Percentiles rank a stretch among this genome's conserved stretches.
phyloP scores from a whole-genome alignment of 305 asterid species.

The Fraxinus ornus region DNA sequence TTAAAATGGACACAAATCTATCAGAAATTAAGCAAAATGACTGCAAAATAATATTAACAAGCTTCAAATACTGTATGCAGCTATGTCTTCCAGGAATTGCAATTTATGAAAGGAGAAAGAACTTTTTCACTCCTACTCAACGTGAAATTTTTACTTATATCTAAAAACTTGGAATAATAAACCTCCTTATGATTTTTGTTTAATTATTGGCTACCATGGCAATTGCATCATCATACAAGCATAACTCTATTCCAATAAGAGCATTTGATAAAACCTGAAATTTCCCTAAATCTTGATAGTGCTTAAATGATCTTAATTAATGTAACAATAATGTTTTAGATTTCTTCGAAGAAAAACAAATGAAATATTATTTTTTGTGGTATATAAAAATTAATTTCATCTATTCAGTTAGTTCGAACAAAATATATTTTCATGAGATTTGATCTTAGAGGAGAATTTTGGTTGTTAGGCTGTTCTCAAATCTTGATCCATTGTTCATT shows the following conservation, averaged over 20 bases:
- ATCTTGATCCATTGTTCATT: slow-evolving; percentile 21
- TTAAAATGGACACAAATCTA: neutral
- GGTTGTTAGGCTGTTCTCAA: neutral
- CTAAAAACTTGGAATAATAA: neutral
- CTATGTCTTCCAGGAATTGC: neutral
- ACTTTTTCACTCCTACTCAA: neutral
- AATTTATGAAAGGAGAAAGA: neutral
- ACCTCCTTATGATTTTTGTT: neutral
- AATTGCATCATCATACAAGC: neutral
- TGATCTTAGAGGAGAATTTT: slow-evolving; percentile 9
- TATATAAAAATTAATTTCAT: neutral
- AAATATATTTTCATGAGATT: slow-evolving; percentile 7
- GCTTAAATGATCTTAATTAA: neutral
- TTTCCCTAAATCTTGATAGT: neutral
- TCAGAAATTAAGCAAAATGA: neutral
- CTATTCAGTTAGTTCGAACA: neutral
- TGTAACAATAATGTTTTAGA: neutral
- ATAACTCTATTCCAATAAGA: neutral
- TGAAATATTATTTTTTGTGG: neutral
- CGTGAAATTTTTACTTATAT: neutral
- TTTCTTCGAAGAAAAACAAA: neutral
- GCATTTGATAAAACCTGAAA: neutral
- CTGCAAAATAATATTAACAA: neutral
- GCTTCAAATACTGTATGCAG: neutral
- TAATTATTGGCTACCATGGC: neutral